Base-by-base conservation (phyloP, 2,329 filamentous ascomycete species). In the Claviceps monticola region DNA sequence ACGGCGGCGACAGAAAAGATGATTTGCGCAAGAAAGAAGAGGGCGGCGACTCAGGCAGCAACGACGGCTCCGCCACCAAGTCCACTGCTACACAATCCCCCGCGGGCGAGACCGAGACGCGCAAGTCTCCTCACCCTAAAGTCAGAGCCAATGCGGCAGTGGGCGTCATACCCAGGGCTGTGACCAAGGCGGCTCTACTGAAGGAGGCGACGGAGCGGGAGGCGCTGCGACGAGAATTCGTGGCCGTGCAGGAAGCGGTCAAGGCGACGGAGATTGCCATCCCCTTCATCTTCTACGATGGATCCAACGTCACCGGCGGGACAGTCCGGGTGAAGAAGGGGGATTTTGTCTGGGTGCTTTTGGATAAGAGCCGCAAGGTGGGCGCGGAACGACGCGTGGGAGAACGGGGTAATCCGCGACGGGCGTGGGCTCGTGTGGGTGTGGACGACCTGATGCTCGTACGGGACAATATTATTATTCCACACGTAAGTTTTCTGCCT, bases 401-500 rank as follows among this genome's bases (percentile, higher is more conserved):
- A 48, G 82, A 75, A 58, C 84, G 76, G 57, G 73, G 77, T 51
- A 84, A 84, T 59, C 81, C 63, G 14, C 73, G 82, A 55, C 82
- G 85, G 55, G 86, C 93, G 62, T 98, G 93, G 93, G 91, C 91
- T 3, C 76, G 91, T 53, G 86, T 97, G 34, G 87, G 89, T 38
- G 91, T 98, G 5, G 93, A 98, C 65, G 93, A 98, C 70, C 69
- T 98, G 64, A 88, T 98, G 82, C 75, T 96, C 53, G 90, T 98
- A 7, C 78, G 88, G 61, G 89, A 88, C 14, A 87, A 89, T 52
- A 77, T 97, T 46, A 96, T 98, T 51, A 82, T 98, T 59, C 91
- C 93, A 53, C 93, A 95, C 74, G 90, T 95, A 72, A 74, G 86
- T 80, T 13, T 42, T 48, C 3, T 14, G 4, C 2, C 4, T 34